phyloP scores from a whole-genome alignment of 192 early-diverging fungal genomes.

The Helicostylum pulchrum region DNA sequence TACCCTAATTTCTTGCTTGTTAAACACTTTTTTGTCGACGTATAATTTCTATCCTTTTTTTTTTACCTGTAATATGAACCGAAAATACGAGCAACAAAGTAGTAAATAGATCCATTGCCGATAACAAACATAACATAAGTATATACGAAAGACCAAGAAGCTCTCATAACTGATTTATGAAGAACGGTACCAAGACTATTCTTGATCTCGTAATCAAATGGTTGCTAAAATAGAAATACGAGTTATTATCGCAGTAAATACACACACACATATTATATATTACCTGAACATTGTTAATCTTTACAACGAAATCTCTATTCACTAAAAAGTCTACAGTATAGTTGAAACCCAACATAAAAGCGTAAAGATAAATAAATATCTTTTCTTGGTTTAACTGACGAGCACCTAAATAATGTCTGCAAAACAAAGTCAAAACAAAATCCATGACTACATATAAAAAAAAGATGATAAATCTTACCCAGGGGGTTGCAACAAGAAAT shows the following conservation, averaged over 20 bases:
- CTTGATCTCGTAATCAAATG: not conserved
- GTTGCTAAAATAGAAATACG: not conserved
- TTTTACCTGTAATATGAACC: slow-evolving; percentile 16
- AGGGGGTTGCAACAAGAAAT: slow-evolving; percentile 10
- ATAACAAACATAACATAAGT: slow-evolving; percentile 12
- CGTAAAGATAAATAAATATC: slow-evolving; percentile 23
- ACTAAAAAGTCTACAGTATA: not conserved
- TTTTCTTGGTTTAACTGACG: slow-evolving; percentile 29
- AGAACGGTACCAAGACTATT: not conserved
- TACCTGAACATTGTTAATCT: slow-evolving; percentile 14
- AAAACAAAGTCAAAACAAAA: not conserved
- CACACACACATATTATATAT: not conserved
- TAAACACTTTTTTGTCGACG: not conserved
- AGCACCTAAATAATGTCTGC: slow-evolving; percentile 23
- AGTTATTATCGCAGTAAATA: not conserved
- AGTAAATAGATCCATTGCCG: slow-evolving; percentile 14
- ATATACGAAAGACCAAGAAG: not conserved
- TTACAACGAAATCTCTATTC: not conserved
- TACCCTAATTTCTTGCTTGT: not conserved
- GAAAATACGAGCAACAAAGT: slow-evolving; percentile 1
- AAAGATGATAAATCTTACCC: not conserved
- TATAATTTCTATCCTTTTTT: not conserved
- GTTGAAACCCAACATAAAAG: not conserved
- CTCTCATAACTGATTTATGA: not conserved
- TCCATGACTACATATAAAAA: not conserved